Base-by-base conservation (phyloP, 805 yeast genomes). In the Metschnikowia cubensis region DNA sequence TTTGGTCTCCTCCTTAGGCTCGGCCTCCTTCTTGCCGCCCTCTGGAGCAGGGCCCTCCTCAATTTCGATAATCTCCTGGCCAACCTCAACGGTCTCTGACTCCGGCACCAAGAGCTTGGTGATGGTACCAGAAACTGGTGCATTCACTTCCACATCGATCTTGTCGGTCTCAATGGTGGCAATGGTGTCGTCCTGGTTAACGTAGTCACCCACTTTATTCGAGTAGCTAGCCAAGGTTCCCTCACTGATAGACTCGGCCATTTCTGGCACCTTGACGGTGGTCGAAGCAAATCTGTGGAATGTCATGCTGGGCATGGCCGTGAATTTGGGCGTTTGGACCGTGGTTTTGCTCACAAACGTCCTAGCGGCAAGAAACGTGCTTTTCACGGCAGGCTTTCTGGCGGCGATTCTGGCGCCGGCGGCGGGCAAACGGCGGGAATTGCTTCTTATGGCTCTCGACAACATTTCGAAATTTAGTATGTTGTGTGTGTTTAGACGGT, bases 111-210 rank as follows among this genome's bases (percentile, higher is more conserved):
- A 80, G 50, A 89, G 71, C 69, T 92, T 96, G 46, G 85, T 83
- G 65, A 94, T 76, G 49, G 89, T 89, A 75, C 99, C 99, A 42
- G 92, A 69, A 47, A 89, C 79, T 54, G 99, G 98, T 6, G 99
- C 84, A 68, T 90, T 92, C 53, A 94, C 98, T 68, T 92, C 96
- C 47, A 94, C 95, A 65, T 94, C 99, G 63, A 94, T 91, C 77
- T 94, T 94, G 71, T 94, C 99, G 45, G 99, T 94, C 76, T 94
- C 99, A 61, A 94, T 92, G 57, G 97, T 91, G 51, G 98, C 98
- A 59, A 94, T 77, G 57, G 87, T 83, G 74, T 92, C 98, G 70
- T 92, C 98, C 59, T 75, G 82, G 51, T 79, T 81, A 49, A 92
- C 92, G 61, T 73, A 90, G 53, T 92, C 98, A 58, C 99, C 99